Evolutionary conservation across 2,329 filamentous ascomycete genomes (phyloP).

Genomic region (Paracoccidioides lutzii): DNA sequence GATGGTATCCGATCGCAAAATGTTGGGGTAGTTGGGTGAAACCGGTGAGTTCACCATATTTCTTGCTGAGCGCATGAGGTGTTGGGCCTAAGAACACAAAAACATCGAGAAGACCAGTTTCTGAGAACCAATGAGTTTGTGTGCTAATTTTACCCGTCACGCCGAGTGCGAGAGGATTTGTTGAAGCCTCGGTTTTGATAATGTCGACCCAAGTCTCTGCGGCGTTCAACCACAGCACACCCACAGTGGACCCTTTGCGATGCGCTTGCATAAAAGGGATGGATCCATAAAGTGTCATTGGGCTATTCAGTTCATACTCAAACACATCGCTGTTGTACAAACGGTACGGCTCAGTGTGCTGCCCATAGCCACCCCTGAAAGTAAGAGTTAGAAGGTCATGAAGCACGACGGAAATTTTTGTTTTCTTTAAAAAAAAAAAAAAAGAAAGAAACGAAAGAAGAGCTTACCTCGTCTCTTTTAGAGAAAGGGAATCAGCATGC

Average conservation of each 20-base stretch:
- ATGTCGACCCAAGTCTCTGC: conserved; percentile 98
- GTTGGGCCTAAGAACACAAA: conserved; percentile 90
- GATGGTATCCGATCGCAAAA: conserved; percentile 86
- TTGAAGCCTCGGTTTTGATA: conserved; percentile 59
- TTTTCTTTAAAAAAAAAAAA: too few species aligned
- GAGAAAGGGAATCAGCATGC: conserved; percentile 73
- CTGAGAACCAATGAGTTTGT: conserved; percentile 93
- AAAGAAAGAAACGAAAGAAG: background rate
- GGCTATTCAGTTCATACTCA: conserved; percentile 91
- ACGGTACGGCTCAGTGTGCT: conserved; percentile 79
- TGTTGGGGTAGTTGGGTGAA: conserved; percentile 84
- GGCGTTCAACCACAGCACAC: conserved; percentile 93
- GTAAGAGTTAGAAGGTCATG: conserved; percentile 13
- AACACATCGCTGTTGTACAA: conserved; percentile 97
- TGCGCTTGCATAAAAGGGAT: conserved; percentile 98
- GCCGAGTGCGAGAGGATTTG: conserved; percentile 67
- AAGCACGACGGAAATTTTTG: background rate
- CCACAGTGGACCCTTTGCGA: conserved; percentile 81
- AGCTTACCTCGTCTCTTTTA: conserved; percentile 69
- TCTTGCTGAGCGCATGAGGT: conserved; percentile 65
- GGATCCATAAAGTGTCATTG: conserved; percentile 95
- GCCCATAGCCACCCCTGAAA: conserved; percentile 59
- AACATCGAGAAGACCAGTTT: conserved; percentile 75
- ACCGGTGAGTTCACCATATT: conserved; percentile 81
- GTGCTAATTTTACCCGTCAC: conserved; percentile 58